Evolutionary conservation across 176 grass and related monocot genomes (phyloP).

Genomic region (Rhynchospora breviuscula): DNA sequence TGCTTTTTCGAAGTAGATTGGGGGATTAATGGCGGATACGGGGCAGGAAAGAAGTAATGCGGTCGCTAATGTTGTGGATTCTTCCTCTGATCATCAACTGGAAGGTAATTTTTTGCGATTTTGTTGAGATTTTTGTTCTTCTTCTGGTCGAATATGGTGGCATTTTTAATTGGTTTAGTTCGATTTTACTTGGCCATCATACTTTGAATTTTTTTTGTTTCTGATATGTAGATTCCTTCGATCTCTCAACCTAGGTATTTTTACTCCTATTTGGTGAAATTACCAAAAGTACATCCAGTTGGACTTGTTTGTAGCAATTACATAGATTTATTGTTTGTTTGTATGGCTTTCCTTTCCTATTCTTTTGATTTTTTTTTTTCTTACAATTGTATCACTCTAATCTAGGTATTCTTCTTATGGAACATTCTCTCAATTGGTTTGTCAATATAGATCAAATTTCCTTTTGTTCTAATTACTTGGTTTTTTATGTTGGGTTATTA

Average conservation of each 20-base stretch:
- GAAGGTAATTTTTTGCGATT: constrained; percentile 11
- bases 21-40: constrained; percentile 23
- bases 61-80: constrained; percentile 16
- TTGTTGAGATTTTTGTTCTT: neutral
- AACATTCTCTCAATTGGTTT: constrained; percentile 10
- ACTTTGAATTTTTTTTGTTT: neutral
- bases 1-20: constrained; percentile 1
- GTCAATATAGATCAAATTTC: constrained; percentile 2
- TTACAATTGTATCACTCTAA: neutral
- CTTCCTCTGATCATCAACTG: constrained; percentile 23
- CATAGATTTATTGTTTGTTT: constrained; percentile 5
- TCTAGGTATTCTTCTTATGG: neutral
- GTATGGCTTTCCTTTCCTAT: neutral
- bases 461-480: neutral
- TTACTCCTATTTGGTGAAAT: neutral
- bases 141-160: neutral
- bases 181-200: constrained; percentile 5
- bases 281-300: neutral
- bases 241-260: neutral
- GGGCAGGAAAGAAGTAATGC: constrained; percentile 22
- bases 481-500: constrained; percentile 5
- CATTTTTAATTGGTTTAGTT: constrained; percentile 8
- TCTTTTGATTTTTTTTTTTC: neutral
- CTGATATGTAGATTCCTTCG: neutral
- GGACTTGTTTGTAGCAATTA: neutral